Percentiles rank a stretch among this genome's conserved stretches.
phyloP scores from a whole-genome alignment of 1,284 basidiomycete species.

The Cryptococcus sp. region DNA sequence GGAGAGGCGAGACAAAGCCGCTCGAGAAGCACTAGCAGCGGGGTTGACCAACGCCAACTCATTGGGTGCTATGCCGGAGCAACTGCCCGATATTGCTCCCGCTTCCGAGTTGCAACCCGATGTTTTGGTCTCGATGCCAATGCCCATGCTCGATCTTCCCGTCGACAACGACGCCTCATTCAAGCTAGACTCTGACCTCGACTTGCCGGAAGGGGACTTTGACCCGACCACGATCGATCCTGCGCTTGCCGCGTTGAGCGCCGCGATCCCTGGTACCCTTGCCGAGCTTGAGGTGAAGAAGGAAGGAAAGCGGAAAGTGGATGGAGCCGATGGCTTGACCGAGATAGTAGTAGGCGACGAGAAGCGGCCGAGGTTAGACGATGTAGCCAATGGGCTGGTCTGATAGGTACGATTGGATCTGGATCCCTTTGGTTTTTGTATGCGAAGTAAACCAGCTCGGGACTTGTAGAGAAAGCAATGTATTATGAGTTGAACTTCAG shows the following conservation, averaged over 20 bases:
- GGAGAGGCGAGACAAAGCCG: slow-evolving; percentile 46
- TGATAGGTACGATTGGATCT: too few species aligned
- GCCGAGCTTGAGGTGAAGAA: slow-evolving; percentile 18
- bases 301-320: background rate
- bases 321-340: background rate
- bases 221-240: slow-evolving; percentile 28
- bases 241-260: slow-evolving; percentile 22
- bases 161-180: background rate
- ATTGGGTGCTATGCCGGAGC: background rate
- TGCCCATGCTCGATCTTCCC: background rate
- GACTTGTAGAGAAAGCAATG: too few species aligned
- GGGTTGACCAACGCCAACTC: slow-evolving; percentile 25
- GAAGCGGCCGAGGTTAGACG: background rate
- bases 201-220: background rate
- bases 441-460: too few species aligned
- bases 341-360: background rate
- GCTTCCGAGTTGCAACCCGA: background rate
- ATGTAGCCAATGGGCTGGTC: background rate
- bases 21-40: slow-evolving; percentile 39
- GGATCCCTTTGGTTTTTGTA: too few species aligned
- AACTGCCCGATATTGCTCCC: too few species aligned
- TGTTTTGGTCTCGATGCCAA: background rate
- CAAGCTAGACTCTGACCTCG: background rate
- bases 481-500: too few species aligned
- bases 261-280: slow-evolving; percentile 15